Base-by-base conservation (phyloP, 148 eudicot species). In the Agrostemma githago region DNA sequence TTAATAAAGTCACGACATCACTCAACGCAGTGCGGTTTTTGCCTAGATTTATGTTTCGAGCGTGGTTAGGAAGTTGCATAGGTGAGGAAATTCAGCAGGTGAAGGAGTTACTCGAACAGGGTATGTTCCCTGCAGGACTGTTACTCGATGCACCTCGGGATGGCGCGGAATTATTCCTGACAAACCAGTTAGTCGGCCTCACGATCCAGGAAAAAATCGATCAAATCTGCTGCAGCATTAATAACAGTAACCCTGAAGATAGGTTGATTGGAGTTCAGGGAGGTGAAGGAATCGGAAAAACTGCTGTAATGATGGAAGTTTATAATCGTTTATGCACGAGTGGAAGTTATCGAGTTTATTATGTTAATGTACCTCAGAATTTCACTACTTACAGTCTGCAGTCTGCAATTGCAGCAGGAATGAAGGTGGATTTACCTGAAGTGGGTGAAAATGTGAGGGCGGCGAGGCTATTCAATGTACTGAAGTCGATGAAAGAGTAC, bases 251-350 rank as follows among this genome's bases (percentile, higher is more conserved):
- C 48, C 53, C 63, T 59, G 59, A 20, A 17, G 63, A 43, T 40
- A 8, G 21, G 12, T 54, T 53, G 72, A 68, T 77, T 42, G 83
- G 77, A 8, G 78, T 81, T n/a, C 59, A 67, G 41, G 83, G 80
- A 17, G 10, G 7, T 1, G 71, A 51, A 42, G 83, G 83, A 39
- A 73, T 81, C 6, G 83, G 83, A 54, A 81, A 81, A 77, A 81
- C 71, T 41, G 70, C 74, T 2, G 6, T 81, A 46, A 40, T 81
- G 74, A 53, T 38, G 26, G 54, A 72, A 3, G 21, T 77, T 16
- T 53, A 72, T 40, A 81, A 80, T 64, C 62, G 21, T 21, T 53
- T 80, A 53, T 4, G 56, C 19, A 7, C 53, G 3, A 19, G 8
- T 40, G 17, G 14, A 2, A 51, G 14, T 42, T 16, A 12, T 56